Evolutionary conservation across 2,329 filamentous ascomycete species (phyloP).

Genomic region (Xylaria arbuscula): DNA sequence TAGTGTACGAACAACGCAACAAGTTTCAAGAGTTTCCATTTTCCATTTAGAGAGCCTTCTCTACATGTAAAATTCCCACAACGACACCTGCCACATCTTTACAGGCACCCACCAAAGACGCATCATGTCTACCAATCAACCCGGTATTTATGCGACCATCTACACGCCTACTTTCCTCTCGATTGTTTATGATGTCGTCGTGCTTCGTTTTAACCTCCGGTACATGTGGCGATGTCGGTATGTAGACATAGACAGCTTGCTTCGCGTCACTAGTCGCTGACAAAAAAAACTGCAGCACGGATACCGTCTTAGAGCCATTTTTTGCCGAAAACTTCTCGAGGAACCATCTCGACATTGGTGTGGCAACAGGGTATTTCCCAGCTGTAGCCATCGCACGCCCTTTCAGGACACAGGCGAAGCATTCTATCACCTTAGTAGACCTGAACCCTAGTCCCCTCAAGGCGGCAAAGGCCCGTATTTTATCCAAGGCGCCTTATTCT

Average conservation of each 20-base stretch:
- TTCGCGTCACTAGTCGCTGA: background rate
- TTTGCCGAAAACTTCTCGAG: slow-evolving; percentile 37
- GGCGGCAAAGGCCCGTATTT: slow-evolving; percentile 40
- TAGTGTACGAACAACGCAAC: background rate
- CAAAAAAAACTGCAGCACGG: slow-evolving; percentile 14
- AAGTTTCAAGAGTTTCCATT: slow-evolving; percentile 5
- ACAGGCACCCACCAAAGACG: background rate
- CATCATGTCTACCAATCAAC: slow-evolving; percentile 16
- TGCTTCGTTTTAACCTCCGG: slow-evolving; percentile 52
- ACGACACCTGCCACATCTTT: background rate
- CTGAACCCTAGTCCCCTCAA: slow-evolving; percentile 51
- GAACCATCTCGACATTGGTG: slow-evolving; percentile 37
- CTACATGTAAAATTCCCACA: background rate
- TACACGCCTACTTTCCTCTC: slow-evolving; percentile 37
- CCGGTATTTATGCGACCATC: slow-evolving; percentile 23
- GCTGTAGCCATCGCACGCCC: slow-evolving; percentile 35
- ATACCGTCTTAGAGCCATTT: slow-evolving; percentile 37
- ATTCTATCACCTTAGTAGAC: slow-evolving; percentile 53
- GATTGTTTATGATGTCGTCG: slow-evolving; percentile 37
- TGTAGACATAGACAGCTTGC: slow-evolving; percentile 3
- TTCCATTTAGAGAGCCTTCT: slow-evolving; percentile 14
- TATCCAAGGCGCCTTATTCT: slow-evolving; percentile 34
- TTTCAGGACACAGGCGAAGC: slow-evolving; percentile 34
- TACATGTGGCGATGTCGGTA: slow-evolving; percentile 54
- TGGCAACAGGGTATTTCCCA: slow-evolving; percentile 38